These are phyloP conservation scores for Globisporangium carolinianum DNA, from an alignment of 352 stramenopile species.

Conservation along the genomic window DNA sequence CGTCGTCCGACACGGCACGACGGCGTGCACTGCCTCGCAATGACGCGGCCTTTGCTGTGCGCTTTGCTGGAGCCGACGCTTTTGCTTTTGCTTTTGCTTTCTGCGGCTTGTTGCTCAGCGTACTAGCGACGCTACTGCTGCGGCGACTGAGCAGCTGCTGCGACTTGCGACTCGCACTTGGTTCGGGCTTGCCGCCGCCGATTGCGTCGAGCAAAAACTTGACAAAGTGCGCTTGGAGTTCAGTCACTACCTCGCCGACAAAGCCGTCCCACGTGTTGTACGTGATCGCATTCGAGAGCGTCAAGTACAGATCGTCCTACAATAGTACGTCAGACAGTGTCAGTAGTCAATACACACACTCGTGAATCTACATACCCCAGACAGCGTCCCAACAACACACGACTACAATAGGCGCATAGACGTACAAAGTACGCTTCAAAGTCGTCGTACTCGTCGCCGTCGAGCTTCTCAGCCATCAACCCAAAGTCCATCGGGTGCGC, in stretches of 20 bases:
- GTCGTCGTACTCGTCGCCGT: conserved; percentile 35
- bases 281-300: conserved; percentile 73
- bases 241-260: conserved; percentile 50
- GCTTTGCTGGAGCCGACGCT: conserved; percentile 15
- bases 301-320: conserved; percentile 63
- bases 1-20: conserved; percentile 28
- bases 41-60: background rate
- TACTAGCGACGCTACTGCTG: background rate
- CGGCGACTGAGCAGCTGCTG: background rate
- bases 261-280: conserved; percentile 68
- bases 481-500: conserved; percentile 91
- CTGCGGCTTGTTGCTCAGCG: conserved; percentile 13
- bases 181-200: conserved; percentile 21
- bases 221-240: conserved; percentile 62
- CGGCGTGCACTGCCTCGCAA: background rate
- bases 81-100: conserved; percentile 19
- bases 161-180: conserved; percentile 7
- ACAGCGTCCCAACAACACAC: background rate
- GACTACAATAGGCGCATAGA: too few species aligned
- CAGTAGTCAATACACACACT: background rate
- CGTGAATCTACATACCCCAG: background rate
- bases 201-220: conserved; percentile 72
- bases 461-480: conserved; percentile 86
- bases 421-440: conserved; percentile 79
- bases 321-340: background rate